Percentiles rank a stretch among this genome's conserved stretches.
Evolutionary conservation across 176 grass and related monocot species (phyloP).

Genomic region (Panicum miliaceum): DNA sequence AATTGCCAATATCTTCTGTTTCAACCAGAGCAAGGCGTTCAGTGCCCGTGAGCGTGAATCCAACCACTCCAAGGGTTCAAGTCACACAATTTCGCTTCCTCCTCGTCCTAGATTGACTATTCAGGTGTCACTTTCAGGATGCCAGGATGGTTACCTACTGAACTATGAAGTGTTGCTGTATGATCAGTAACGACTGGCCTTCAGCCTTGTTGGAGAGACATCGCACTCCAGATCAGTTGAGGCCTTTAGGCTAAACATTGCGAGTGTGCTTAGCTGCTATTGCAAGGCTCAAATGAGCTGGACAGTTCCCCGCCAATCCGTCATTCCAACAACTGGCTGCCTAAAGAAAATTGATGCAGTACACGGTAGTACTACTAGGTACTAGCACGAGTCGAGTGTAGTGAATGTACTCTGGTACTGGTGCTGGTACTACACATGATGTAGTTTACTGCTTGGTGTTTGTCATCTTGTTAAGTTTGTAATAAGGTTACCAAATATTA

Average conservation of each 20-base stretch:
- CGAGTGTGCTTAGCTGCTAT: not conserved
- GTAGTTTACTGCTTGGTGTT: not conserved
- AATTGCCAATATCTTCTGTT: not conserved
- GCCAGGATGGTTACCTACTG: not conserved
- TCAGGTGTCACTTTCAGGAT: slow-evolving; percentile 25
- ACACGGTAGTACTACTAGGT: not conserved
- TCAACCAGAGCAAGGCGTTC: not conserved
- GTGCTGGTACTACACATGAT: not conserved
- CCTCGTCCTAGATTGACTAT: not conserved
- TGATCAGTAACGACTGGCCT: not conserved
- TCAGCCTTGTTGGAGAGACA: slow-evolving; percentile 15
- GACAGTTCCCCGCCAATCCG: not conserved
- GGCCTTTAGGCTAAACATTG: not conserved
- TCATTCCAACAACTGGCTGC: not conserved
- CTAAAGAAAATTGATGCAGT: not conserved
- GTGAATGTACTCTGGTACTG: not conserved
- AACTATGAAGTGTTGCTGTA: not conserved
- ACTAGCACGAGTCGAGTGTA: not conserved
- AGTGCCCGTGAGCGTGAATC: not conserved
- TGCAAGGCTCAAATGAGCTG: slow-evolving; percentile 1
- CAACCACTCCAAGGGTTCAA: not conserved
- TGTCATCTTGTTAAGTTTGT: not conserved
- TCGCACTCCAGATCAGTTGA: not conserved
- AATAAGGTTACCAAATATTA: not conserved
- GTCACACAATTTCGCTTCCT: not conserved